Percentiles rank a stretch among this genome's conserved stretches.
These are phyloP conservation scores for Buddleja alternifolia DNA, from an alignment of 257 asterid species.

Conservation along the genomic window DNA sequence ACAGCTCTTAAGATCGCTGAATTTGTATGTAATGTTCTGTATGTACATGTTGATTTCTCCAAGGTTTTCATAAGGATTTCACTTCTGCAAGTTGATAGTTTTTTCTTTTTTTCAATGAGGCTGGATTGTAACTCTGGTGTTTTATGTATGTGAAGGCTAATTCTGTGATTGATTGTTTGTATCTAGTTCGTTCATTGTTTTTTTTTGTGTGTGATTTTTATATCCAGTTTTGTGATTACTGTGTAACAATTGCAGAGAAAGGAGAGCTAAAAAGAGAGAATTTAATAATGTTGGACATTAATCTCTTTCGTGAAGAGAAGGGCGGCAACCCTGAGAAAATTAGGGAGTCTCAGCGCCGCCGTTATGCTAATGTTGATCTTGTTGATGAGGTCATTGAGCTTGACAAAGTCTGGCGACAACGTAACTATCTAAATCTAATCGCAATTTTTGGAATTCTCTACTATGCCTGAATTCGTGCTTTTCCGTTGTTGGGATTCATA, in stretches of 20 bases:
- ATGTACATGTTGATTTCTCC: too few relatives aligned
- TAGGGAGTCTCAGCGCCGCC: constrained; percentile 88
- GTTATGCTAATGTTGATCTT: constrained; percentile 56
- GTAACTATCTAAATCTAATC: constrained; percentile 39
- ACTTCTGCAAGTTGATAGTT: too few relatives aligned
- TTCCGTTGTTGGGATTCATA: background rate
- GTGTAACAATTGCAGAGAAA: constrained; percentile 9
- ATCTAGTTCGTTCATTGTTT: too few relatives aligned
- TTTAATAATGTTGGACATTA: constrained; percentile 79
- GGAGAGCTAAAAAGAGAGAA: constrained; percentile 13
- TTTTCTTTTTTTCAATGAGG: background rate
- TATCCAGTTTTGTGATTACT: background rate
- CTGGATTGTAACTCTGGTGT: background rate
- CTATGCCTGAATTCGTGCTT: background rate
- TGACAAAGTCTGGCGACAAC: constrained; percentile 79
- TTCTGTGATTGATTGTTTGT: too few relatives aligned
- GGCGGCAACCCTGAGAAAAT: constrained; percentile 82
- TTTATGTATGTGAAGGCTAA: background rate
- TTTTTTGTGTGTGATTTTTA: too few relatives aligned
- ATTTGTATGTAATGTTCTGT: too few relatives aligned
- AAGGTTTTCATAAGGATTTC: too few relatives aligned
- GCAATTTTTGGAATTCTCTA: background rate
- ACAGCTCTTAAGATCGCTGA: too few relatives aligned
- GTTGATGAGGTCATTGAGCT: constrained; percentile 86
- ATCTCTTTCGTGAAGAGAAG: constrained; percentile 83